These are phyloP conservation scores for Novymonas esmeraldas DNA, from an alignment of 208 protist species.

Conservation along the genomic window DNA sequence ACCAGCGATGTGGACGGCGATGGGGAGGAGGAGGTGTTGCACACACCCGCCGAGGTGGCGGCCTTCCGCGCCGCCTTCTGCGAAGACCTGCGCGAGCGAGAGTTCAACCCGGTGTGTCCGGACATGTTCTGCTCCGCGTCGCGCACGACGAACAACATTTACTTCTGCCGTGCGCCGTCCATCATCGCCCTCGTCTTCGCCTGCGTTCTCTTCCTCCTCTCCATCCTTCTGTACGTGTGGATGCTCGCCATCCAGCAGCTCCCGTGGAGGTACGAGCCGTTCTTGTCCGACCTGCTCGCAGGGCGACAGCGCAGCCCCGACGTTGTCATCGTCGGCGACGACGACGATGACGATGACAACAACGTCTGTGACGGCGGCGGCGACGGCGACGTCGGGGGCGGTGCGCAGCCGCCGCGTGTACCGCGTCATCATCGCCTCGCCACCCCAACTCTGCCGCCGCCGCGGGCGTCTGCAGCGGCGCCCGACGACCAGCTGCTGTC, in stretches of 20 bases:
- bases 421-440: too few relatives aligned
- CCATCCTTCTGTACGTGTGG: constrained; percentile 46
- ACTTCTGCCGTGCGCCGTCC: constrained; percentile 52
- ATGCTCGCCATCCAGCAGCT: constrained; percentile 44
- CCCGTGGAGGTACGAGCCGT: constrained; percentile 70
- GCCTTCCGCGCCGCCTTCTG: constrained; percentile 32
- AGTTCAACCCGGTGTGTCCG: constrained; percentile 41
- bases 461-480: too few relatives aligned
- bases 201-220: constrained; percentile 37
- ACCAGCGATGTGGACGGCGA: neutral
- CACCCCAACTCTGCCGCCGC: too few relatives aligned
- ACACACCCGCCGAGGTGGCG: constrained; percentile 18
- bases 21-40: neutral
- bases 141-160: constrained; percentile 65
- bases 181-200: constrained; percentile 42
- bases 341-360: neutral
- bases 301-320: neutral
- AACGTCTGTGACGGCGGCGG: neutral
- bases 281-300: constrained; percentile 33
- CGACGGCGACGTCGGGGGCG: neutral
- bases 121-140: constrained; percentile 59
- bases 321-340: constrained; percentile 1
- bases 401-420: too few relatives aligned
- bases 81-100: constrained; percentile 40
- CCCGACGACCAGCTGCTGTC: too few relatives aligned